phyloP scores from a whole-genome alignment of 164 flowering plant species.

The Tinospora cordifolia region DNA sequence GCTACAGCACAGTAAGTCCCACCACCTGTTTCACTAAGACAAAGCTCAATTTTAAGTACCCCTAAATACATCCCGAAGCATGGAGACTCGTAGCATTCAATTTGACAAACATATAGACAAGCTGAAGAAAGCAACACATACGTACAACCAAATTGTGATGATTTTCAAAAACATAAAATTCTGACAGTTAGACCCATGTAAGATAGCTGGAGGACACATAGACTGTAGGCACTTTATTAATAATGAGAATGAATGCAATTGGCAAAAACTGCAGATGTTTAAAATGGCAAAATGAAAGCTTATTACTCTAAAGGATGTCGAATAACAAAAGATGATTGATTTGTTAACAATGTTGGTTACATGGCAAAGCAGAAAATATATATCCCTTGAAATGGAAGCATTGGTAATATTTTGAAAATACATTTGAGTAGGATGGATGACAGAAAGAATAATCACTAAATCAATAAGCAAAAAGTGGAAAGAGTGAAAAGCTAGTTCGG shows the following conservation, averaged over 20 bases:
- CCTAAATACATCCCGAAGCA: background rate
- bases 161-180: background rate
- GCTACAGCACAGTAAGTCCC: slow-evolving; percentile 93
- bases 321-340: too few species aligned
- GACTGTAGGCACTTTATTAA: background rate
- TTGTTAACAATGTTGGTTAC: too few species aligned
- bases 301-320: too few species aligned
- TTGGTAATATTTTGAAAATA: background rate
- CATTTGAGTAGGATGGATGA: background rate
- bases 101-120: too few species aligned
- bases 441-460: background rate
- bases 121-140: too few species aligned
- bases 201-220: background rate
- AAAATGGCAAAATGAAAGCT: too few species aligned
- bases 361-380: background rate
- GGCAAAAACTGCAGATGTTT: too few species aligned
- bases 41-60: slow-evolving; percentile 13
- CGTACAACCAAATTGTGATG: too few species aligned
- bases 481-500: background rate
- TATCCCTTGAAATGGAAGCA: background rate
- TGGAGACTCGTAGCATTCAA: background rate
- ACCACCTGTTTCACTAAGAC: slow-evolving; percentile 84
- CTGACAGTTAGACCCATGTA: background rate
- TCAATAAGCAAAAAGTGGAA: background rate
- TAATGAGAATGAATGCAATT: background rate